These are phyloP conservation scores for Acephala macrosclerotiorum DNA, from an alignment of 2,329 filamentous ascomycete species.

Conservation along the genomic window DNA sequence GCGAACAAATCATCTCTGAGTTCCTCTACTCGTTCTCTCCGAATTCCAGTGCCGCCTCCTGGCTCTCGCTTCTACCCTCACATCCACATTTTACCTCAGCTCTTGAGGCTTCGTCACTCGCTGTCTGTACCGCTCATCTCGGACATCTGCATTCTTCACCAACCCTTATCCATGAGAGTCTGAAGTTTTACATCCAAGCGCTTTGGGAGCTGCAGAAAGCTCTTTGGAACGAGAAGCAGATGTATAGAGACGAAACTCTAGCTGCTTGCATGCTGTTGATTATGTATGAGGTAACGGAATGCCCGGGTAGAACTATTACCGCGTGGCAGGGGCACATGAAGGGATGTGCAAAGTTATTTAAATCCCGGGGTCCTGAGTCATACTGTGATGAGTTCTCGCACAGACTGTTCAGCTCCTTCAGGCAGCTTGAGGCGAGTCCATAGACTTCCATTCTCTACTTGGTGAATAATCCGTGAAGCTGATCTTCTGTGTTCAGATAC, in stretches of 20 bases:
- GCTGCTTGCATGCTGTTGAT: constrained; percentile 47
- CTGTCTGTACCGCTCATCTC: constrained; percentile 41
- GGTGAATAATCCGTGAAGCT: not conserved
- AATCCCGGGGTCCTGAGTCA: constrained; percentile 44
- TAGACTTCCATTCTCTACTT: not conserved
- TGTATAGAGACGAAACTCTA: constrained; percentile 46
- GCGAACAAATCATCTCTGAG: constrained; percentile 41
- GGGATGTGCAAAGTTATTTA: constrained; percentile 44
- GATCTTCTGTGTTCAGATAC: constrained; percentile 37
- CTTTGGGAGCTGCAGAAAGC: constrained; percentile 47
- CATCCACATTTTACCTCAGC: constrained; percentile 38
- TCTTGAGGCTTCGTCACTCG: constrained; percentile 42
- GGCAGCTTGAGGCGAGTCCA: constrained; percentile 37
- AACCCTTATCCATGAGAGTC: constrained; percentile 41
- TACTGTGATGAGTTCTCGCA: constrained; percentile 45
- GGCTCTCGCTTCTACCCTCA: constrained; percentile 41
- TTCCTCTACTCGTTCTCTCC: constrained; percentile 38
- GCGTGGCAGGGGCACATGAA: constrained; percentile 45
- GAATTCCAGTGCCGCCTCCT: constrained; percentile 18
- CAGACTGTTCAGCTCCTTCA: constrained; percentile 44
- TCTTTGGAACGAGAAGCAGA: constrained; percentile 42
- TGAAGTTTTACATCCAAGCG: constrained; percentile 45
- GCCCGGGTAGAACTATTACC: constrained; percentile 41
- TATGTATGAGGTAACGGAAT: constrained; percentile 48
- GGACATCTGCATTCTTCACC: constrained; percentile 40